Conservation (phyloP, 257 asterid species). For the Nicotiana tabacum region DNA sequence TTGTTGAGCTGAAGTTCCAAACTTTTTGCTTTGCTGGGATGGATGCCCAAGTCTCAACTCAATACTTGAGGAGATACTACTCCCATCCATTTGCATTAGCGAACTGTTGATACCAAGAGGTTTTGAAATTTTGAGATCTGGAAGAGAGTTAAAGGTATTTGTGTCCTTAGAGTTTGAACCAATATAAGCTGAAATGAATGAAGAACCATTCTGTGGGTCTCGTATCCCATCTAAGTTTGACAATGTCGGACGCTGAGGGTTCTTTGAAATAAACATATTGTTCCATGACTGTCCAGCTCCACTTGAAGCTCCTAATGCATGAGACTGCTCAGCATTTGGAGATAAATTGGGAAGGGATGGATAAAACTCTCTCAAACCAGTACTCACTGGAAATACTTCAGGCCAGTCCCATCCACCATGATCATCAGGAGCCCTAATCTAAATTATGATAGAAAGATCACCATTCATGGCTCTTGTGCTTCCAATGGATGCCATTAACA, state of each 20-base stretch:
- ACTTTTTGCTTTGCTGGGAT: conserved; percentile 27
- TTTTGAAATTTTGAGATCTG: conserved; percentile 26
- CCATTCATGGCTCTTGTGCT: conserved; percentile 23
- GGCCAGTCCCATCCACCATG: conserved; percentile 66
- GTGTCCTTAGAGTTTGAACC: conserved; percentile 22
- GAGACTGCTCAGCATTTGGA: conserved; percentile 19
- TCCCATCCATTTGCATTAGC: conserved; percentile 17
- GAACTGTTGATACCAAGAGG: conserved; percentile 11
- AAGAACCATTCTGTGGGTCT: conserved; percentile 23
- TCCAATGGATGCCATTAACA: conserved; percentile 17
- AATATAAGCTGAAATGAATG: conserved; percentile 19
- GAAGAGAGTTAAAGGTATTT: conserved; percentile 18
- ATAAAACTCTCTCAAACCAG: conserved; percentile 22
- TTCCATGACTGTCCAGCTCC: conserved; percentile 22
- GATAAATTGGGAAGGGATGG: conserved; percentile 18
- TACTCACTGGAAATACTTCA: conserved; percentile 35
- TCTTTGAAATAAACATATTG: conserved; percentile 18
- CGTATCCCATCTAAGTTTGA: conserved; percentile 25
- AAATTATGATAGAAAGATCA: conserved; percentile 28
- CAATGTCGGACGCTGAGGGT: conserved; percentile 13
- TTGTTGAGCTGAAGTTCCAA: conserved; percentile 23
- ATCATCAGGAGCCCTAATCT: conserved; percentile 53
- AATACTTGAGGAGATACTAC: conserved; percentile 35
- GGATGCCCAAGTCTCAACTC: conserved; percentile 58
- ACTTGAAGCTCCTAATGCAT: conserved; percentile 30